Evolutionary conservation across 2,329 filamentous ascomycete species (phyloP).

Genomic region (Chalaropsis ovoidea): DNA sequence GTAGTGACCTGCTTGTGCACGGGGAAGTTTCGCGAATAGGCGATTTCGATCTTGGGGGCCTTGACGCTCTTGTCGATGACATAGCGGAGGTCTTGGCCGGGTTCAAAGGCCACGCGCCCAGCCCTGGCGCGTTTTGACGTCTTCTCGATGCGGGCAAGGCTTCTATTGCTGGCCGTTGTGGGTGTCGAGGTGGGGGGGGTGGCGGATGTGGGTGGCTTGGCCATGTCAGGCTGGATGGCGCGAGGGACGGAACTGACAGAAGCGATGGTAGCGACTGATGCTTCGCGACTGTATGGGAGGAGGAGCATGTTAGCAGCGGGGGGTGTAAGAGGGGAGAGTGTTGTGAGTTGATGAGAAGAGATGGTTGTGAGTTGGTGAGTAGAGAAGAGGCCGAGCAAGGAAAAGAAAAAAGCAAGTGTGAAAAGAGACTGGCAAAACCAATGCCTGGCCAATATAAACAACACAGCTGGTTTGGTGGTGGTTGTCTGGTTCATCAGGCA

Average conservation of each 20-base stretch:
- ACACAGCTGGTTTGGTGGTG: no score
- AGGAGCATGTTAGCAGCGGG: not conserved
- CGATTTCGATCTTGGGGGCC: constrained; percentile 50
- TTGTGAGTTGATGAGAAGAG: not conserved
- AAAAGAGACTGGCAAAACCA: no score
- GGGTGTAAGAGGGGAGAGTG: not conserved
- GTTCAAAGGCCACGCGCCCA: constrained; percentile 21
- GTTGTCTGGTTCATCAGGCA: not conserved
- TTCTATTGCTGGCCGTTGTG: constrained; percentile 1
- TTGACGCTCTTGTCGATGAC: constrained; percentile 43
- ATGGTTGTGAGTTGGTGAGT: no score
- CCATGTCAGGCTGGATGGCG: not conserved
- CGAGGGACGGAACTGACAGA: constrained; percentile 1
- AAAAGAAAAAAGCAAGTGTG: not conserved
- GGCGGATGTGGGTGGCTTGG: not conserved
- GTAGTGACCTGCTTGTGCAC: constrained; percentile 44
- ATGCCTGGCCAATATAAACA: no score
- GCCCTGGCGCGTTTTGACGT: constrained; percentile 14
- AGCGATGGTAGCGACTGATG: constrained; percentile 5
- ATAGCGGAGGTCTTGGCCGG: constrained; percentile 22
- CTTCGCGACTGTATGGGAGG: not conserved
- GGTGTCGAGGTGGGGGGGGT: not conserved
- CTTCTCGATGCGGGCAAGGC: constrained; percentile 28
- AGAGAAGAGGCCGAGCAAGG: no score
- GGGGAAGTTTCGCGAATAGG: constrained; percentile 43